Base-by-base conservation (phyloP, 306 rosid species). In the Senna siamea region DNA sequence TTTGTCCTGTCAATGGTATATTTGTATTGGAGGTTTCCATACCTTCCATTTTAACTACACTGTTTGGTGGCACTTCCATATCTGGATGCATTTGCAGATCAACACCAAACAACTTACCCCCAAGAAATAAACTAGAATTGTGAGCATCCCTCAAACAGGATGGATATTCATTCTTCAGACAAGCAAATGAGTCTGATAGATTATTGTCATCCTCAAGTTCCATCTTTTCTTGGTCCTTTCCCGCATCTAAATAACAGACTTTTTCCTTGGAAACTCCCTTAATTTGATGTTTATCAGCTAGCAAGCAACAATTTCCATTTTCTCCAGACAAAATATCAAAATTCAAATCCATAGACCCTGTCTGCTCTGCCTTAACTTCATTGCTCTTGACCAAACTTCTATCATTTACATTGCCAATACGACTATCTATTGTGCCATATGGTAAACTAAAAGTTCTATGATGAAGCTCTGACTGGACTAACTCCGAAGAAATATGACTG, bases 311-410 rank as follows among this genome's bases (percentile, higher is more conserved):
- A 41, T 70, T 88, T 78, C 77, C 85, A 54, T 74, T 65, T 75
- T 73, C 89, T 66, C 81, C 85, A 40, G 84, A 81, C 38, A 50
- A 26, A 66, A 64, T 81, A 66, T 85, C 86, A 60, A 87, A 44
- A 76, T 89, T 89, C 76, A 93, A 79, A 82, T 93, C 96, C 81
- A 89, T 59, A 69, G 73, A 68, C 78, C 75, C 76, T 20, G 71
- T 69, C 50, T 61, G 79, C 72, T 68, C 88, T 68, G 41, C 61
- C 83, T 81, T 85, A 64, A 63, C 82, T 75, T 75, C 68, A 9
- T 80, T 78, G 55, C 68, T 84, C 35, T 26, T 40, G 34, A 32
- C 82, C 61, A 76, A 2, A n/a, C 55, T 80, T 59, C 53, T 79
- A 62, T 70, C 68, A 13, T 68, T 67, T 23, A 51, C n/a, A 18